Evolutionary conservation across 768 basidiomycete species (phyloP).

Genomic region (Steccherinum ochraceum): DNA sequence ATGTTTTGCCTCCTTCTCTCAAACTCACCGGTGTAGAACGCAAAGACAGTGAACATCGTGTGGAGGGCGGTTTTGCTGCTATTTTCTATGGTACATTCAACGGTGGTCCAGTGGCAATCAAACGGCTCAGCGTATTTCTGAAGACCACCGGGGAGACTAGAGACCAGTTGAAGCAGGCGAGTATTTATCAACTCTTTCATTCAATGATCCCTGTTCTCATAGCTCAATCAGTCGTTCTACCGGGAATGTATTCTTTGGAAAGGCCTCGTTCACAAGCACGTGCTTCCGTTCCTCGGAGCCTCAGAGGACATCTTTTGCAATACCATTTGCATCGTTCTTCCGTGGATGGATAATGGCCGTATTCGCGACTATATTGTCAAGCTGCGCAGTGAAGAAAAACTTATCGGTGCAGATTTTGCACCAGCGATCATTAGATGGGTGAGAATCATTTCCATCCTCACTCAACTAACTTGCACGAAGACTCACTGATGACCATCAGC

Average conservation of each 20-base stretch:
- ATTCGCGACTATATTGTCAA: background rate
- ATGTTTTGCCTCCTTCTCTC: background rate
- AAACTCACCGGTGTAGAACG: background rate
- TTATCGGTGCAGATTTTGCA: background rate
- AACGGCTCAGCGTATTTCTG: background rate
- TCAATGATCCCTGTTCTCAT: too few species aligned
- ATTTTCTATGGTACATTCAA: background rate
- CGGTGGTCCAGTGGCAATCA: background rate
- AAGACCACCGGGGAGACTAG: background rate
- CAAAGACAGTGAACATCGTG: background rate
- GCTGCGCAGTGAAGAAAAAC: background rate
- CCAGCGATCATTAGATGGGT: background rate
- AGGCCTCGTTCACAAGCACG: background rate
- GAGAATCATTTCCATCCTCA: background rate
- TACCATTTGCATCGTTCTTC: conserved; percentile 1
- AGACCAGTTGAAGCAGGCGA: background rate
- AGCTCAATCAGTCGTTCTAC: background rate
- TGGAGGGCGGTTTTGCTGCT: background rate
- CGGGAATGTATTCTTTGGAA: background rate
- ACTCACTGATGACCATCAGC: background rate
- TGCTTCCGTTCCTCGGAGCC: background rate
- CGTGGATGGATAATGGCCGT: conserved; percentile 8
- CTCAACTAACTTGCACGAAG: background rate
- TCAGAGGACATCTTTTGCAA: background rate
- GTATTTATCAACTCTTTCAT: too few species aligned